A percentile compares a stretch with the other conserved stretches of the same genome.
These are phyloP conservation scores for Plasmodium reichenowi DNA, from an alignment of 169 alveolate genomes.

Conservation along the genomic window DNA sequence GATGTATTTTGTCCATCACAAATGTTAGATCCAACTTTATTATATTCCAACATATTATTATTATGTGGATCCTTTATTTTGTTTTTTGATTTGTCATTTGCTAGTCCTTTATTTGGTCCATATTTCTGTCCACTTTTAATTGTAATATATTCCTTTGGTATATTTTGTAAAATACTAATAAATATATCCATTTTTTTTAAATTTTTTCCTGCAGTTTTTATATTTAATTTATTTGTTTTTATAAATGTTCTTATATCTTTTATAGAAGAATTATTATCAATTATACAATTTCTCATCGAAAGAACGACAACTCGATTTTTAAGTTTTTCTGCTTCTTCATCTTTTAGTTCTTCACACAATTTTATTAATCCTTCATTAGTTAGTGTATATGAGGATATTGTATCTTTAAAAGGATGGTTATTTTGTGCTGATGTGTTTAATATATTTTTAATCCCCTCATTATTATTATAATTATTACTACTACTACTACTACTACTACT, in stretches of 20 bases:
- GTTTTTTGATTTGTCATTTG: neutral
- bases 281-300: slow-evolving; percentile 77
- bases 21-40: neutral
- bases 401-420: neutral
- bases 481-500: neutral
- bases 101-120: neutral
- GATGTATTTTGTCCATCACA: neutral
- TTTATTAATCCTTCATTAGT: slow-evolving; percentile 27
- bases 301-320: slow-evolving; percentile 21
- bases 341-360: slow-evolving; percentile 57
- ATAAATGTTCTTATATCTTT: slow-evolving; percentile 85
- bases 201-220: slow-evolving; percentile 87
- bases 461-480: neutral
- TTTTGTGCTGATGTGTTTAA: neutral
- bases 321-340: slow-evolving; percentile 10
- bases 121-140: slow-evolving; percentile 3
- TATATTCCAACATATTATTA: neutral
- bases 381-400: slow-evolving; percentile 19
- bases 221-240: slow-evolving; percentile 82
- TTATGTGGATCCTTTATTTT: neutral
- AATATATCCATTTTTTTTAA: slow-evolving; percentile 79
- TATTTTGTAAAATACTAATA: slow-evolving; percentile 77
- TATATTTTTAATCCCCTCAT: neutral
- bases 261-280: slow-evolving; percentile 78
- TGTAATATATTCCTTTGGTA: slow-evolving; percentile 78